Percentiles rank a stretch among this genome's conserved stretches.
Conservation (phyloP, 441 rosid genomes). For the Gossypium gossypioides region DNA sequence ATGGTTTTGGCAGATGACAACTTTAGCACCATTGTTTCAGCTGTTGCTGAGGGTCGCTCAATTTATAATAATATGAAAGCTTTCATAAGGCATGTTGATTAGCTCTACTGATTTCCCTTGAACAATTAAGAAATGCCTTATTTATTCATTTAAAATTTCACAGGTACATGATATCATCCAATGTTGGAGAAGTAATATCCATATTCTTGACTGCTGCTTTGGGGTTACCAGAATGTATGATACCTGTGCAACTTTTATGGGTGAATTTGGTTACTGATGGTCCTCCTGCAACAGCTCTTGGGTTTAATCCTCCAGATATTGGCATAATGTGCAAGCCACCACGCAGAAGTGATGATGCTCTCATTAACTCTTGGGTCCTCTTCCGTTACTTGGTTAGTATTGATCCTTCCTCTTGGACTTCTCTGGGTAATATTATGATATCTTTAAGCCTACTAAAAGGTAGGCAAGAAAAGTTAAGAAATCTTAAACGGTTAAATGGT, state of each 20-base stretch:
- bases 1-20: conserved; percentile 91
- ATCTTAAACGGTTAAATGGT: too few species aligned
- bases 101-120: conserved; percentile 10
- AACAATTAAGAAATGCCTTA: not conserved
- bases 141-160: conserved; percentile 15
- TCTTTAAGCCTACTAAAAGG: too few species aligned
- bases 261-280: conserved; percentile 90
- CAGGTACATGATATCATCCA: conserved; percentile 94
- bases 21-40: conserved; percentile 69
- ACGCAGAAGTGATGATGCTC: conserved; percentile 37
- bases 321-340: conserved; percentile 47
- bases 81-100: conserved; percentile 48
- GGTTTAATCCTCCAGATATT: conserved; percentile 81
- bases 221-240: conserved; percentile 82
- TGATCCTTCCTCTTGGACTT: not conserved
- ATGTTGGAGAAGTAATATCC: conserved; percentile 86
- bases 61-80: conserved; percentile 88
- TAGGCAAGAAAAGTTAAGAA: too few species aligned
- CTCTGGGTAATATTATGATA: too few species aligned
- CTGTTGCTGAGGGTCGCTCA: conserved; percentile 80
- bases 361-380: conserved; percentile 63
- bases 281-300: conserved; percentile 83
- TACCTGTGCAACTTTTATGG: conserved; percentile 92
- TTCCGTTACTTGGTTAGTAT: conserved; percentile 58
- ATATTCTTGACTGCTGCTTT: conserved; percentile 76